Evolutionary conservation across 2,329 filamentous ascomycete species (phyloP), one percentile per base, ranked within the genome.

Genomic region (Trichophyton verrucosum): DNA sequence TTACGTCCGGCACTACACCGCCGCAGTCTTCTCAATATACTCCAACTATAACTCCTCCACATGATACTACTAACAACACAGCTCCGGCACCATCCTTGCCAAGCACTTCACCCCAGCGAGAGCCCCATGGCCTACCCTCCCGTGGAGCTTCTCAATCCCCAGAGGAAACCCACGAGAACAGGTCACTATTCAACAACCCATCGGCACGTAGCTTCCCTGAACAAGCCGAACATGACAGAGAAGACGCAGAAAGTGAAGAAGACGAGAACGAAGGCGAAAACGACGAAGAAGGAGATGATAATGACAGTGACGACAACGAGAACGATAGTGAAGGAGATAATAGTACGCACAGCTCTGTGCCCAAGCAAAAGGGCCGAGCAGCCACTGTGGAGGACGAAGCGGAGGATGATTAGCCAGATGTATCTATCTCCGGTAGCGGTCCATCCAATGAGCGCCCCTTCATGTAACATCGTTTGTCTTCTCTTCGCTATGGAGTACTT

Each of bases 311-410:
- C 46, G 11, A 13, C 17, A 8, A 20, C 13, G 22, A 51, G 17
- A 13, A 17, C 6, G 17, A 51, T 15, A 22, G 17, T 51, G 17
- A 27, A 13, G 33, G 9, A 38, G 33, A 9, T 38, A 38, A 4
- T 53, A 24, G 17, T 24, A 47, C 20, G 3, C 20, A 17, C 20
- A 9, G 8, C 44, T 53, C 49, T 22, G 15, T 15, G 8, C 36
- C 40, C 20, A 65, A 65, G 58, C 63, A 63, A 11, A 65, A 65
- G 55, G 51, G 61, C 33, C 62, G 61, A 38, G 64, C 64, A 20
- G 62, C 53, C n/a, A 65, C 62, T n/a, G 63, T 65, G 22, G 64
- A 65, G 47, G 64, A 65, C 60, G 60, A 33, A 24, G 27, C 55
- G 47, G 64, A 64, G 51, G 49, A 17, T 13, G 42, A 57, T 1